Base-by-base conservation (phyloP, 2,329 filamentous ascomycete genomes). In the Metarhizium humberi region DNA sequence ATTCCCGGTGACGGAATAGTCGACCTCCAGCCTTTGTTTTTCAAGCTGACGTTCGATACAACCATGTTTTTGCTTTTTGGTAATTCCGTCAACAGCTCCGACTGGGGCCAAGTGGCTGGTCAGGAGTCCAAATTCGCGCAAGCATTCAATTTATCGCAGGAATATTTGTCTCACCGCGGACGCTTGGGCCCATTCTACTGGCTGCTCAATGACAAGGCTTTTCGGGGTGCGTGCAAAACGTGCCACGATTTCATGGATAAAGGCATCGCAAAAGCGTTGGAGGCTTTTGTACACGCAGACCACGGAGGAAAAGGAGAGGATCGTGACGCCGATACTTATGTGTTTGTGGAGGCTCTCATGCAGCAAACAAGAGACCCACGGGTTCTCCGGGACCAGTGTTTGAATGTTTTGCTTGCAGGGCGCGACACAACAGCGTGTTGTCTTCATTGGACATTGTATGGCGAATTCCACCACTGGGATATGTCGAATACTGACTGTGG, bases 21-120 rank as follows among this genome's bases (percentile, higher is more conserved):
- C 7, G 73, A 78, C 56, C 63, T 78, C 1, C 70, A 72, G 56
- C 71, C 72, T 0, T 64, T 78, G 6, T 72, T 77, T 60, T 78
- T 76, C 66, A 68, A 69, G 43, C 65, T 77, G 34, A 75, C 75
- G 2, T 65, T 78, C 10, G 75, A 78, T 54, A 68, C 71, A 1
- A 67, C 73, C 0, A 75, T 74, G 10, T 69, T 73, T 48, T 82
- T 87, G 61, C 71, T 88, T 7, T 84, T 86, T 57, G 84, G 84
- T 7, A 63, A 70, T 60, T 66, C 66, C 2, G 65, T 77, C 62
- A 66, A 71, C 10, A 65, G 13, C 11, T 42, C 32, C 11, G 53
- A 51, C 47, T 55, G 53, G 53, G 48, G 53, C 18, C 18, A 29
- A 20, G 53, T 55, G 11, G 29, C 18, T 32, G 53, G 53, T n/a